A percentile compares a stretch with the other conserved stretches of the same genome.
phyloP scores from a whole-genome alignment of 768 basidiomycete genomes.

The Suillus spraguei region DNA sequence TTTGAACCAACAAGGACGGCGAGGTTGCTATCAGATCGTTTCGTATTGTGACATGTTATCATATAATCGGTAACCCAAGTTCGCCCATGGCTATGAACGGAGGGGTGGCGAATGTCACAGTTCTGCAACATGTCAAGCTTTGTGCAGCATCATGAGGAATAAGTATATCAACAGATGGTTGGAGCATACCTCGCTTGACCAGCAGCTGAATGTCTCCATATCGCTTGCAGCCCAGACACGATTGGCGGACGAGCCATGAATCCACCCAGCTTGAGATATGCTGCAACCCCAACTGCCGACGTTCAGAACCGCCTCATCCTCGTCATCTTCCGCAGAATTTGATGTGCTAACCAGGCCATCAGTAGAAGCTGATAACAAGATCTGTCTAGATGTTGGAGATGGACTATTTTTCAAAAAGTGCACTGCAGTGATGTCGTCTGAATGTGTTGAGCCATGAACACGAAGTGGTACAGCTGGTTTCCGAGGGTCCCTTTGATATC shows the following conservation, averaged over 20 bases:
- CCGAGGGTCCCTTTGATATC: slow-evolving; percentile 74
- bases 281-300: slow-evolving; percentile 90
- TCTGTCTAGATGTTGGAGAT: slow-evolving; percentile 39
- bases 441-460: slow-evolving; percentile 85
- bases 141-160: slow-evolving; percentile 7
- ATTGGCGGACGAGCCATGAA: slow-evolving; percentile 36
- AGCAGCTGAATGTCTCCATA: slow-evolving; percentile 92
- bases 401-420: slow-evolving; percentile 43
- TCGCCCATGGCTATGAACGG: slow-evolving; percentile 53
- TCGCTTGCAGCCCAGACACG: slow-evolving; percentile 86
- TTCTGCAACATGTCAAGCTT: slow-evolving; percentile 63
- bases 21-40: slow-evolving; percentile 31
- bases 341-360: slow-evolving; percentile 83
- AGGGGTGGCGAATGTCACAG: slow-evolving; percentile 66
- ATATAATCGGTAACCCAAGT: slow-evolving; percentile 85
- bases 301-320: slow-evolving; percentile 81
- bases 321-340: slow-evolving; percentile 74
- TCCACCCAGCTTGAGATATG: slow-evolving; percentile 77
- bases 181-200: slow-evolving; percentile 66
- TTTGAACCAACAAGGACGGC: slow-evolving; percentile 74
- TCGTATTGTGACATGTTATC: slow-evolving; percentile 49
- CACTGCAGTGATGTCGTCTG: slow-evolving; percentile 87
- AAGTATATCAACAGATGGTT: background rate
- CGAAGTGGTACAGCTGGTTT: slow-evolving; percentile 69
- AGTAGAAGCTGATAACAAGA: slow-evolving; percentile 79